phyloP scores from a whole-genome alignment of 768 basidiomycete species.

The Lepiota brunneoincarnata region DNA sequence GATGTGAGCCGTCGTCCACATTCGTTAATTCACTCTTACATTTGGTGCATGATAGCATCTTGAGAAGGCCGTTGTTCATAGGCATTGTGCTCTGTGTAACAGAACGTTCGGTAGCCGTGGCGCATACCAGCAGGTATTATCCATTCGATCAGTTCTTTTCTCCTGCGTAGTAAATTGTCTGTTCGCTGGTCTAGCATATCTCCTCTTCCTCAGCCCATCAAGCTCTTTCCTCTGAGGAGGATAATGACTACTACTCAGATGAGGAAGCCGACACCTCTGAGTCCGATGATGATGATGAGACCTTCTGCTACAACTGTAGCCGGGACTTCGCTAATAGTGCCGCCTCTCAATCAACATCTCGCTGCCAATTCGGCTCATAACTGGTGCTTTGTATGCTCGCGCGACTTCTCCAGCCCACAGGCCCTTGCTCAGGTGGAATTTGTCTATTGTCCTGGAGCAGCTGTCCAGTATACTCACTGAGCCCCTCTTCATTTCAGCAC shows the following conservation, averaged over 20 bases:
- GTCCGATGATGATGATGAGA: not conserved
- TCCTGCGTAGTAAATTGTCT: not conserved
- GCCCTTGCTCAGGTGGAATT: slow-evolving; percentile 44
- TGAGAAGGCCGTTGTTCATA: not conserved
- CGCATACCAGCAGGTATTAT: not conserved
- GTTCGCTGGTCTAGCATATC: not conserved
- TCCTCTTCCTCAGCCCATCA: not conserved
- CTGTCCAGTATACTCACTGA: slow-evolving; percentile 39
- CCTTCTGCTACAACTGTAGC: slow-evolving; percentile 2
- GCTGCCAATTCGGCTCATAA: not conserved
- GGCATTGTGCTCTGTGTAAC: not conserved
- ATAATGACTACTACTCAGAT: not conserved
- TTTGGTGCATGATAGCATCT: not conserved
- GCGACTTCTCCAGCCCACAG: slow-evolving; percentile 10
- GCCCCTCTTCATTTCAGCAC: slow-evolving; percentile 23
- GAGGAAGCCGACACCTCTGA: no score
- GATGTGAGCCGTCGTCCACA: not conserved
- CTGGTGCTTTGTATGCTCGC: slow-evolving; percentile 17
- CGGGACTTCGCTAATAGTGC: not conserved
- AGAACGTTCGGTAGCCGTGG: not conserved
- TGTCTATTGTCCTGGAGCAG: slow-evolving; percentile 46
- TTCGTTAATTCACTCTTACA: not conserved
- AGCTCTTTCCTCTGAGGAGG: not conserved
- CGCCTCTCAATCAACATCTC: not conserved
- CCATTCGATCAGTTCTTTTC: not conserved